A percentile compares a stretch with the other conserved stretches of the same genome.
Evolutionary conservation across 495 filamentous ascomycete genomes (phyloP).

Genomic region (Friedmanniomyces simplex): DNA sequence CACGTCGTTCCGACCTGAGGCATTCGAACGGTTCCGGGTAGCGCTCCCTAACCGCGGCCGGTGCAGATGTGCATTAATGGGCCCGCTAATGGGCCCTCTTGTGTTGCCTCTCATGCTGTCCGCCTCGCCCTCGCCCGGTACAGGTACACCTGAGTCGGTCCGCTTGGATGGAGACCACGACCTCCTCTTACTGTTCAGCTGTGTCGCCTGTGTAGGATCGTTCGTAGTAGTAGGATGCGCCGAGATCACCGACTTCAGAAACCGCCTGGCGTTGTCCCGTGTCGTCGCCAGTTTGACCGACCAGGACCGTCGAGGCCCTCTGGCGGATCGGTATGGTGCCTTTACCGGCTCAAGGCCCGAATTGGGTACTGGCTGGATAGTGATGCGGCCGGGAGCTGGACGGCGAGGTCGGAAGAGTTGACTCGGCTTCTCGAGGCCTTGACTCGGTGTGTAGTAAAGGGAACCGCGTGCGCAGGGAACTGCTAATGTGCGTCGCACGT

Average conservation of each 20-base stretch:
- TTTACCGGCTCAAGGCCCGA: background rate
- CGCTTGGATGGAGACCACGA: conserved; percentile 18
- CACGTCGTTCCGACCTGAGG: background rate
- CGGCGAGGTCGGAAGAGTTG: conserved; percentile 18
- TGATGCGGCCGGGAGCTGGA: conserved; percentile 5
- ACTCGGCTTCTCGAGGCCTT: background rate
- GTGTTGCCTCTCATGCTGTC: conserved; percentile 16
- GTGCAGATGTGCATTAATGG: conserved; percentile 1
- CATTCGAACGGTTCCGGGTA: background rate
- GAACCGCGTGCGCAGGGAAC: conserved; percentile 4
- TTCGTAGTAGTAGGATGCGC: conserved; percentile 8
- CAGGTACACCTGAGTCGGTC: background rate
- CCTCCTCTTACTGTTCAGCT: conserved; percentile 12
- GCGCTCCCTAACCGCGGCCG: conserved; percentile 9
- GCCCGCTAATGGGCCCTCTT: conserved; percentile 15
- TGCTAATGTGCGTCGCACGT: conserved; percentile 1
- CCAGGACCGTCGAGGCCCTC: conserved; percentile 6
- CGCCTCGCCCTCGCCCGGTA: background rate
- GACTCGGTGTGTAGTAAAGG: conserved; percentile 4
- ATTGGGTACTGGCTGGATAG: background rate
- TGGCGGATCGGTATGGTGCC: background rate
- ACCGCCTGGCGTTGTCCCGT: conserved; percentile 36
- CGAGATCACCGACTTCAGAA: conserved; percentile 33
- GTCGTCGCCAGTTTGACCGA: conserved; percentile 34
- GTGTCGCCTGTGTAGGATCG: conserved; percentile 6